These are phyloP conservation scores for Globisporangium recalcitrans DNA, from an alignment of 352 stramenopile species.

Conservation along the genomic window DNA sequence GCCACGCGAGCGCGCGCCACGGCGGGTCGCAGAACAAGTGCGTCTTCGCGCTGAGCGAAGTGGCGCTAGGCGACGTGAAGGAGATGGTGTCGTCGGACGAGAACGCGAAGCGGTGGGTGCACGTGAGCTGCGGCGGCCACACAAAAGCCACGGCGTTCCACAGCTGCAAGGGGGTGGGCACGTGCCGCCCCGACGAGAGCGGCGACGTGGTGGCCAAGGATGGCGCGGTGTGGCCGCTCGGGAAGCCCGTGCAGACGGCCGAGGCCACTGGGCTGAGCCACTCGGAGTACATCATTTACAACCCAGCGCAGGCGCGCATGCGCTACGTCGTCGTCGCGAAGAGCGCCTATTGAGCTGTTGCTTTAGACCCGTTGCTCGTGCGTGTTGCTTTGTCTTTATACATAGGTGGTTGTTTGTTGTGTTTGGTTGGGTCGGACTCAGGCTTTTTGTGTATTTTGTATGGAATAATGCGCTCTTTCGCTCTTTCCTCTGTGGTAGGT, in stretches of 20 bases:
- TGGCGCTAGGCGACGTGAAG: conserved; percentile 68
- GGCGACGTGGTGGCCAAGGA: conserved; percentile 52
- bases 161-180: conserved; percentile 67
- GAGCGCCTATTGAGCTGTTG: conserved; percentile 28
- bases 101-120: conserved; percentile 43
- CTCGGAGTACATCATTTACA: conserved; percentile 88
- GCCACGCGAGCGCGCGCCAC: conserved; percentile 37
- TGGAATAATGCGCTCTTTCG: conserved; percentile 6
- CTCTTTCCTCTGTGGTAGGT: too few species aligned
- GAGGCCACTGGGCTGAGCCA: conserved; percentile 56
- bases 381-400: conserved; percentile 3
- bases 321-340: conserved; percentile 69
- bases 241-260: conserved; percentile 45
- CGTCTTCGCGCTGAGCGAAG: conserved; percentile 58
- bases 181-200: conserved; percentile 42
- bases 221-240: conserved; percentile 61
- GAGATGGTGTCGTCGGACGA: conserved; percentile 47
- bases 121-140: conserved; percentile 34
- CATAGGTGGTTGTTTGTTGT: neutral
- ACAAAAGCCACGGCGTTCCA: conserved; percentile 35
- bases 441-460: conserved; percentile 10
- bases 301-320: conserved; percentile 71
- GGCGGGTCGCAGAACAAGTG: conserved; percentile 29
- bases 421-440: neutral
- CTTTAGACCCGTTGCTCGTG: conserved; percentile 10